Evolutionary conservation across 2,329 filamentous ascomycete species (phyloP).

Genomic region (Trichoderma hamatum): DNA sequence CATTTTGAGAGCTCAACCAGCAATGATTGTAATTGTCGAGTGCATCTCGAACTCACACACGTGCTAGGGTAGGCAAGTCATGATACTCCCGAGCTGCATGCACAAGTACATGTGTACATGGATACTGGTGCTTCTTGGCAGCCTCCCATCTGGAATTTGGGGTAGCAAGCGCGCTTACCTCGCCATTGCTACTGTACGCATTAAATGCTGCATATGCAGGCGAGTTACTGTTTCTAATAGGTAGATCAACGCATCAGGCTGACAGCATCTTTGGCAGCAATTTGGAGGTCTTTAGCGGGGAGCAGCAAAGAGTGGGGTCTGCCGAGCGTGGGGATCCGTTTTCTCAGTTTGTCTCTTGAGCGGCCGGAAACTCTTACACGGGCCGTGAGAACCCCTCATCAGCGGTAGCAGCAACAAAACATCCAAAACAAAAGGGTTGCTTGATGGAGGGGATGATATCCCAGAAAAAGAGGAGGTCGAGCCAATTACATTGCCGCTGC

Average conservation of each 20-base stretch:
- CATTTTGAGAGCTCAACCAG: fast-evolving
- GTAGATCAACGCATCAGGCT: background rate
- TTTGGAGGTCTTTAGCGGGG: background rate
- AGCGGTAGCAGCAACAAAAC: background rate
- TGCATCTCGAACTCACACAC: background rate
- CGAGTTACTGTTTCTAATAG: background rate
- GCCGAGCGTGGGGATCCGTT: background rate
- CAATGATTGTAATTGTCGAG: background rate
- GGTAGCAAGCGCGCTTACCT: background rate
- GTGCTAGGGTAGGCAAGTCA: background rate
- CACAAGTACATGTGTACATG: background rate
- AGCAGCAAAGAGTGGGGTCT: background rate
- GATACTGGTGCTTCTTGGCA: background rate
- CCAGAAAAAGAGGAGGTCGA: slow-evolving; percentile 6
- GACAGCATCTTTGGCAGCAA: background rate
- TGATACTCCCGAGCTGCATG: background rate
- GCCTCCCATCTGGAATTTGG: background rate
- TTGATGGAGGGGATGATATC: background rate
- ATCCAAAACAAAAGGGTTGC: background rate
- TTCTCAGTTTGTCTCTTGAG: background rate
- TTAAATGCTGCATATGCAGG: background rate
- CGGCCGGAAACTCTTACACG: background rate
- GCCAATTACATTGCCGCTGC: background rate
- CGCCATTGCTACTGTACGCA: background rate
- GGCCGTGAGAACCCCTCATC: background rate